These are phyloP conservation scores for Aureobasidium sp. DNA, from an alignment of 2,329 filamentous ascomycete species.

Conservation along the genomic window DNA sequence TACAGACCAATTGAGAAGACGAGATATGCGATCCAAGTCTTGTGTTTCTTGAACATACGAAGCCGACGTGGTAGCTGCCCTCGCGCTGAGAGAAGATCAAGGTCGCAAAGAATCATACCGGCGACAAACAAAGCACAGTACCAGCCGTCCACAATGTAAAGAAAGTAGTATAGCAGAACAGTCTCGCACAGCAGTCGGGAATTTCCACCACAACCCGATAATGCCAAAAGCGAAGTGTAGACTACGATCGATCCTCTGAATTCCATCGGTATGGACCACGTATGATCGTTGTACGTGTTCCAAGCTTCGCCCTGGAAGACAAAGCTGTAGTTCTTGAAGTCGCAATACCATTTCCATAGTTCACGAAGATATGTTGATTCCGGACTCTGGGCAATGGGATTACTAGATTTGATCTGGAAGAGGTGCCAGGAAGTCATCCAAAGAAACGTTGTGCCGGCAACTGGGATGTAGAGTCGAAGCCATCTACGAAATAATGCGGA, in stretches of 20 bases:
- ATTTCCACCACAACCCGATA: conserved; percentile 61
- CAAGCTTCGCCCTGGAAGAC: conserved; percentile 67
- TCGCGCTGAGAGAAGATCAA: conserved; percentile 61
- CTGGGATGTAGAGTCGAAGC: conserved; percentile 55
- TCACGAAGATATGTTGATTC: conserved; percentile 37
- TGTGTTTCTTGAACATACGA: conserved; percentile 50
- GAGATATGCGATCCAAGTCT: conserved; percentile 54
- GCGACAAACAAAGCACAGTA: conserved; percentile 67
- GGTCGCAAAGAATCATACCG: conserved; percentile 69
- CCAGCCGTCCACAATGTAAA: conserved; percentile 28
- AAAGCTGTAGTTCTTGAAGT: conserved; percentile 76
- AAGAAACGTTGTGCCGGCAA: conserved; percentile 62
- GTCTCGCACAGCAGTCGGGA: conserved; percentile 62
- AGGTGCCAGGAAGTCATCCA: conserved; percentile 62
- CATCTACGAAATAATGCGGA: conserved; percentile 59
- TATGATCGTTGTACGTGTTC: conserved; percentile 64
- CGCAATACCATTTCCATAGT: conserved; percentile 56
- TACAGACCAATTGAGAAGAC: conserved; percentile 61
- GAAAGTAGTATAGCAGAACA: conserved; percentile 50
- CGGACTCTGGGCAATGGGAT: conserved; percentile 28
- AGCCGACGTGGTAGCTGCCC: conserved; percentile 60
- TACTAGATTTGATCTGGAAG: conserved; percentile 52
- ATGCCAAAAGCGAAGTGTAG: conserved; percentile 63
- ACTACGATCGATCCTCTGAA: conserved; percentile 70
- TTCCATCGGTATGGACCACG: conserved; percentile 72